These are phyloP conservation scores for Abelmoschus esculentus DNA, from an alignment of 345 rosid genomes.

Conservation along the genomic window DNA sequence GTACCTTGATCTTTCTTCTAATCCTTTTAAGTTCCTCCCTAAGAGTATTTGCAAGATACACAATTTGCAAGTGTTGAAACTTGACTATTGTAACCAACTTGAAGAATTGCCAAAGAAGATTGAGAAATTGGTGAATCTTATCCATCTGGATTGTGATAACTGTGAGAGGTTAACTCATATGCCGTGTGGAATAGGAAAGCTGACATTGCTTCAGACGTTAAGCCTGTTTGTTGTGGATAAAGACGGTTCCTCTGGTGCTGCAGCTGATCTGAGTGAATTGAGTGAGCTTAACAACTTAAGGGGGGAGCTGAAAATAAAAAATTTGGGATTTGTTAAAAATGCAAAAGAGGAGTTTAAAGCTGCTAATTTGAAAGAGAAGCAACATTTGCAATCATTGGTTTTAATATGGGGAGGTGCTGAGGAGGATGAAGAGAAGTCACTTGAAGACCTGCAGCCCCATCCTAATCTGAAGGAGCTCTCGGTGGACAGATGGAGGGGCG, in stretches of 20 bases:
- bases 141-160: fast-evolving
- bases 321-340: not conserved
- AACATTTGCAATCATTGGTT: not conserved
- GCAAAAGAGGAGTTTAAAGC: not conserved
- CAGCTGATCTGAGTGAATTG: not conserved
- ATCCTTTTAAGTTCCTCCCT: fast-evolving
- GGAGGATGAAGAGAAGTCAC: not conserved
- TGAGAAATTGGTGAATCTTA: not conserved
- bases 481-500: not conserved
- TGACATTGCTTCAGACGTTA: not conserved
- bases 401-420: not conserved
- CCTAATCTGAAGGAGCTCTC: not conserved
- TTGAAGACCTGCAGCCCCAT: not conserved
- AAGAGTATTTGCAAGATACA: not conserved
- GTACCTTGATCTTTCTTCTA: not conserved
- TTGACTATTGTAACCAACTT: fast-evolving
- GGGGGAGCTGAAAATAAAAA: not conserved
- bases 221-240: not conserved
- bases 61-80: not conserved
- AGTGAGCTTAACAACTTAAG: not conserved
- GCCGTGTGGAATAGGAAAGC: not conserved
- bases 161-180: not conserved
- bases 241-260: not conserved
- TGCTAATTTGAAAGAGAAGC: not conserved
- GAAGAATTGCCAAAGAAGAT: not conserved